Evolutionary conservation across 1,284 basidiomycete genomes (phyloP).

Genomic region (Wolfiporia cocos): DNA sequence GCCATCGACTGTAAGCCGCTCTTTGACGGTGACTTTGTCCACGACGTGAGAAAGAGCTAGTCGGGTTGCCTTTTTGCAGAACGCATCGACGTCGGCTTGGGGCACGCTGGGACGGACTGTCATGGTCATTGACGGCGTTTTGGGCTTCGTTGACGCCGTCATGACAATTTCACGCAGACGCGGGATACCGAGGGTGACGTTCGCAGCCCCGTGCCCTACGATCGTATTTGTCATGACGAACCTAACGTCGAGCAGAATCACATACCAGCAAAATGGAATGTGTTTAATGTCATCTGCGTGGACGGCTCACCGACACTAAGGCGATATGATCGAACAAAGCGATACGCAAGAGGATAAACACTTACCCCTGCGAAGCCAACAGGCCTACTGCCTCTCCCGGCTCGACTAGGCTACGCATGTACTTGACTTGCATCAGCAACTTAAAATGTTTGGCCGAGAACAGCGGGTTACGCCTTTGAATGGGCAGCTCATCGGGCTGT

Average conservation of each 20-base stretch:
- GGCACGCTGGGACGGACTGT: constrained; percentile 54
- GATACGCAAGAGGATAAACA: not conserved
- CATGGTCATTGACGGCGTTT: constrained; percentile 98
- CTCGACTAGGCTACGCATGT: constrained; percentile 91
- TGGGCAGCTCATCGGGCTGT: constrained; percentile 30
- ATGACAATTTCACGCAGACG: constrained; percentile 99
- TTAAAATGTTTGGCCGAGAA: constrained; percentile 65
- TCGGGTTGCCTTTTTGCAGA: constrained; percentile 89
- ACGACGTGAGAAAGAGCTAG: constrained; percentile 88
- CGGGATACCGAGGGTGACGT: constrained; percentile 98
- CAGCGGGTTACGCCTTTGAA: constrained; percentile 41
- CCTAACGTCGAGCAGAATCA: constrained; percentile 11
- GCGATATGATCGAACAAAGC: constrained; percentile 10
- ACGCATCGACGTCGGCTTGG: constrained; percentile 59
- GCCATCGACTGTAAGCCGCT: constrained; percentile 68
- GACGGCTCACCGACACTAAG: constrained; percentile 94
- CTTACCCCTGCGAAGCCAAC: constrained; percentile 93
- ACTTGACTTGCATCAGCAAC: constrained; percentile 83
- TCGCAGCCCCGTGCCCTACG: constrained; percentile 94
- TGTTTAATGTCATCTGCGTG: constrained; percentile 99
- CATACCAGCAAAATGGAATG: constrained; percentile 96
- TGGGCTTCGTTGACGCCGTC: constrained; percentile 96
- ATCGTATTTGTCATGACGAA: constrained; percentile 4
- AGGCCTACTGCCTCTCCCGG: constrained; percentile 98
- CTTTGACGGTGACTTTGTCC: constrained; percentile 80